These are phyloP conservation scores for Arxiozyma slooffiae DNA, from an alignment of 1,139 yeast genomes.

Conservation along the genomic window DNA sequence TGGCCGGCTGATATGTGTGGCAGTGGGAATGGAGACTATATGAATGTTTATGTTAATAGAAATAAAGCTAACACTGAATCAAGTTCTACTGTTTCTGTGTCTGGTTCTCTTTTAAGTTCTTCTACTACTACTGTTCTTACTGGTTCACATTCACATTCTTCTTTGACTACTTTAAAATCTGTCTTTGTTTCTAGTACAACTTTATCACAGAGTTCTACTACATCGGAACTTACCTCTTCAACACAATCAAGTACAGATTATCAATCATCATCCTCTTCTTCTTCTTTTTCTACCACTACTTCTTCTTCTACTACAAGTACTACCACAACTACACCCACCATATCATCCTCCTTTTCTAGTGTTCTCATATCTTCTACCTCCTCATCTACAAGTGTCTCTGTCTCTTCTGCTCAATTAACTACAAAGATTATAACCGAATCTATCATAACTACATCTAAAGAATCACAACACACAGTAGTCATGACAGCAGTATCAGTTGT, in stretches of 20 bases:
- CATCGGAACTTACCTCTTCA: background rate
- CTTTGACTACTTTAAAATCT: background rate
- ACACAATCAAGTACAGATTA: background rate
- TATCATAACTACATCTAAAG: constrained; percentile 7
- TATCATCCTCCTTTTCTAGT: background rate
- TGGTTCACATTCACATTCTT: background rate
- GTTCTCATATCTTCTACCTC: background rate
- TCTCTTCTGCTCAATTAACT: constrained; percentile 10
- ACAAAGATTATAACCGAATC: constrained; percentile 12
- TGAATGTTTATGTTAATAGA: constrained; percentile 38
- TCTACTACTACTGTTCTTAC: constrained; percentile 4
- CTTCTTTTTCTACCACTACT: background rate
- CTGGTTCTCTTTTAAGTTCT: too few relatives aligned
- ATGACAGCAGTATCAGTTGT: constrained; percentile 18
- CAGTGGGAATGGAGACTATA: constrained; percentile 36
- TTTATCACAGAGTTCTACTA: background rate
- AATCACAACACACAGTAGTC: constrained; percentile 8
- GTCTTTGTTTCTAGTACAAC: background rate
- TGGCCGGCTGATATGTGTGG: constrained; percentile 54
- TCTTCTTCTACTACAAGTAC: constrained; percentile 4
- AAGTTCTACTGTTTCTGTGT: background rate
- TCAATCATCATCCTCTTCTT: background rate
- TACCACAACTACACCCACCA: constrained; percentile 1
- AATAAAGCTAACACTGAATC: background rate
- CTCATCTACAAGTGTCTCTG: constrained; percentile 1